phyloP scores from a whole-genome alignment of 352 stramenopile genomes.

The Pythium monospermum region DNA sequence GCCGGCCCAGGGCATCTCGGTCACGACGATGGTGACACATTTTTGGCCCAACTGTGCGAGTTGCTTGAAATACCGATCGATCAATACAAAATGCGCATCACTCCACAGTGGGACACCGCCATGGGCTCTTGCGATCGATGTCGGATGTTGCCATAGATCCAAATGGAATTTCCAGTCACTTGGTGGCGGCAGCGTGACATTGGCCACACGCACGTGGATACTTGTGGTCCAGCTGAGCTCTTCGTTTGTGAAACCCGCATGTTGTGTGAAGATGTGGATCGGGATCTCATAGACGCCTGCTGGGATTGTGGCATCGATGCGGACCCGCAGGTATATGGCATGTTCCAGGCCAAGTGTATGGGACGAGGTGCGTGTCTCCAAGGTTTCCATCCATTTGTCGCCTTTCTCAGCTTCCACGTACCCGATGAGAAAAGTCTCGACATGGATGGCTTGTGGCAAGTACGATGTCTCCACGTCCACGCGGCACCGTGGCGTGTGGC shows the following conservation, averaged over 20 bases:
- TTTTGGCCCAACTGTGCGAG: conserved; percentile 68
- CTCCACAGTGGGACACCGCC: conserved; percentile 46
- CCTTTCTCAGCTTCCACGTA: conserved; percentile 57
- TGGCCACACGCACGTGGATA: conserved; percentile 46
- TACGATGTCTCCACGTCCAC: conserved; percentile 53
- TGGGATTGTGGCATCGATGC: conserved; percentile 27
- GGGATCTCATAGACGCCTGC: conserved; percentile 61
- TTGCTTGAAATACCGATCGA: conserved; percentile 55
- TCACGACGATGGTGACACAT: conserved; percentile 62
- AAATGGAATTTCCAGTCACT: conserved; percentile 57
- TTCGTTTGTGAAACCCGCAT: conserved; percentile 59
- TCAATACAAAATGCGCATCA: conserved; percentile 58
- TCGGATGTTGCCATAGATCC: conserved; percentile 76
- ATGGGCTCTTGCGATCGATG: conserved; percentile 51
- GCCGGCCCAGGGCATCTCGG: conserved; percentile 71
- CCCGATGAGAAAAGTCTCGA: conserved; percentile 53
- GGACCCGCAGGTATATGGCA: conserved; percentile 52
- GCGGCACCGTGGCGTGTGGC: conserved; percentile 51
- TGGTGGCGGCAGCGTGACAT: conserved; percentile 42
- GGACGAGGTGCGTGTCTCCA: conserved; percentile 37
- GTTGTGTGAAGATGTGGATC: conserved; percentile 60
- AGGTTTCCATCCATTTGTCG: conserved; percentile 51
- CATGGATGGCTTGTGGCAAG: conserved; percentile 37
- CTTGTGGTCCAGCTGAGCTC: conserved; percentile 56
- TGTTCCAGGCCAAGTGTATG: conserved; percentile 30